phyloP scores from a whole-genome alignment of 345 rosid species.

The Erucastrum elatum region DNA sequence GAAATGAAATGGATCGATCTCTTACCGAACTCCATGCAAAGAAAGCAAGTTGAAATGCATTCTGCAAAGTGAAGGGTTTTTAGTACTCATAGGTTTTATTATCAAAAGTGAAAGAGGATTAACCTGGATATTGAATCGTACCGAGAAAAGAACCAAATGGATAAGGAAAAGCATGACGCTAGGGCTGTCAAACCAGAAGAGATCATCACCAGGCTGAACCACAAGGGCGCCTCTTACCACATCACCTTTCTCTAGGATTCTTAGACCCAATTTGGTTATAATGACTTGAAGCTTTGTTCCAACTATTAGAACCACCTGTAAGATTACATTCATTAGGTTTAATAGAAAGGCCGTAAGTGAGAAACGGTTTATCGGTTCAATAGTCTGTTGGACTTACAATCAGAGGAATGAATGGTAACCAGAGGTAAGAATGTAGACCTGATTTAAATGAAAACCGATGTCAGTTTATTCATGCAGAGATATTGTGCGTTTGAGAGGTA shows the following conservation, averaged over 20 bases:
- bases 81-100: constrained; percentile 7
- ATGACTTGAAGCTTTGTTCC: constrained; percentile 88
- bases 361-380: neutral
- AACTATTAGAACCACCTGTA: constrained; percentile 62
- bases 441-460: constrained; percentile 22
- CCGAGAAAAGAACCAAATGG: constrained; percentile 86
- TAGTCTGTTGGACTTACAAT: neutral
- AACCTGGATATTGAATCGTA: constrained; percentile 21
- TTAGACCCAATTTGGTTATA: constrained; percentile 77
- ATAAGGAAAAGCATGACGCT: constrained; percentile 74
- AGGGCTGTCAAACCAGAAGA: constrained; percentile 90
- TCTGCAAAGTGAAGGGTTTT: constrained; percentile 46
- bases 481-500: neutral
- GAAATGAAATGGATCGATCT: neutral
- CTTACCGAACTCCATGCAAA: constrained; percentile 91
- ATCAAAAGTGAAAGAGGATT: neutral
- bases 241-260: constrained; percentile 77
- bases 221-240: constrained; percentile 89
- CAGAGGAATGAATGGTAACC: constrained; percentile 79
- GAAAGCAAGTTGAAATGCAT: constrained; percentile 85
- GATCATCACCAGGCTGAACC: constrained; percentile 88
- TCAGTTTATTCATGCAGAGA: constrained; percentile 9
- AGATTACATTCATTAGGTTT: constrained; percentile 3
- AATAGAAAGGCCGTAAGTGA: neutral
- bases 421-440: constrained; percentile 60